These are phyloP conservation scores for Tetrapisispora pingtungensis DNA, from an alignment of 805 yeast species.

Conservation along the genomic window DNA sequence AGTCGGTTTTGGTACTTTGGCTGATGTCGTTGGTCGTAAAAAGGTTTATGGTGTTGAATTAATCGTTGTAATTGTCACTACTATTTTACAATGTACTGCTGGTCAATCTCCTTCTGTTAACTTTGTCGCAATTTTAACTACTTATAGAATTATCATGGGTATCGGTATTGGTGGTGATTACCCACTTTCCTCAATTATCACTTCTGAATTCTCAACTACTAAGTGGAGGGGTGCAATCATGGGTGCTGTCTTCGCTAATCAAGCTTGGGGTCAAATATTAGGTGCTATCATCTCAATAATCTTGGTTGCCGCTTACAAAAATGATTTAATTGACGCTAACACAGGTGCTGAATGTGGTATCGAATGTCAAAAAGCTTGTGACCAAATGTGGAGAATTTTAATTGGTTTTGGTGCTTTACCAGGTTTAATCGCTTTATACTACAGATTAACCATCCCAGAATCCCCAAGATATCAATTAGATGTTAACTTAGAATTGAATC, in stretches of 20 bases:
- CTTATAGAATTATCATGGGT: conserved; percentile 83
- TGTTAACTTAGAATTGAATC: conserved; percentile 31
- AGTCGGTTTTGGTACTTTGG: conserved; percentile 70
- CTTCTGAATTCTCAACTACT: conserved; percentile 87
- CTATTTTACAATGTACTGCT: conserved; percentile 63
- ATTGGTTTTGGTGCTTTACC: conserved; percentile 89
- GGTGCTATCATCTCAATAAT: conserved; percentile 79
- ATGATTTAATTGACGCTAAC: conserved; percentile 43
- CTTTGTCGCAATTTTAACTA: conserved; percentile 63
- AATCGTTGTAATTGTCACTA: conserved; percentile 72
- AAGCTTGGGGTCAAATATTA: conserved; percentile 89
- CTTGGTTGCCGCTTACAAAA: conserved; percentile 68
- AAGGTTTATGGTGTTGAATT: conserved; percentile 79
- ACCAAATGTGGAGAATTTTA: conserved; percentile 90
- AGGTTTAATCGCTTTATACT: conserved; percentile 74
- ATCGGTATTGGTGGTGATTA: conserved; percentile 97
- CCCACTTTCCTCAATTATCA: conserved; percentile 82
- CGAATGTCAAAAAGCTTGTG: conserved; percentile 66
- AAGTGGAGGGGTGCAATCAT: conserved; percentile 97
- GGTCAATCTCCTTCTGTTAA: conserved; percentile 65
- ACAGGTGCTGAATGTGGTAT: conserved; percentile 52
- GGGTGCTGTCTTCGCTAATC: conserved; percentile 94
- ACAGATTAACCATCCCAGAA: conserved; percentile 89
- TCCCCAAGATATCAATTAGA: conserved; percentile 87
- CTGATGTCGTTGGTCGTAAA: conserved; percentile 79